Base-by-base conservation (phyloP, 2,329 filamentous ascomycete species). In the Xylariaceae sp. region DNA sequence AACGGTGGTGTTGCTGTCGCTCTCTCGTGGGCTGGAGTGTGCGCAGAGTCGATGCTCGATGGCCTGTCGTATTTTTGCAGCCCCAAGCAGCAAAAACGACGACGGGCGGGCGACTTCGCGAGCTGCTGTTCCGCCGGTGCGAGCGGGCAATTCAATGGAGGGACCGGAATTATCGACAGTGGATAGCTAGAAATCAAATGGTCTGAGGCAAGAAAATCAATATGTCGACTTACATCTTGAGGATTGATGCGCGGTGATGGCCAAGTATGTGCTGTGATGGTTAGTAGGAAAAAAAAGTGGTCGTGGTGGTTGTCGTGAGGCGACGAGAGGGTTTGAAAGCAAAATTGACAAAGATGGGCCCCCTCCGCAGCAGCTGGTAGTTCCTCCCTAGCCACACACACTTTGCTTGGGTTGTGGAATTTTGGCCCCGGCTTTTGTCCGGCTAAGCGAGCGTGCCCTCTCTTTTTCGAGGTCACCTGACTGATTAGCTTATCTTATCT, bases 221-320 rank as follows among this genome's bases (percentile, higher is more conserved):
- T 34, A 17, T 4, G 37, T 51, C 45, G 37, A 70, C 72, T 72
- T 68, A 72, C 70, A 72, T 72, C 63, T 70, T 72, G 70, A 67
- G 39, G 57, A 61, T 63, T 66, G 64, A 62, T 62, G 59, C 51
- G 57, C 60, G 60, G 56, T 65, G 69, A 71, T 70, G 70, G 68
- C 67, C 69, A 57, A 62, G 57, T 44, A 50, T 65, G 59, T 63
- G 64, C 64, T 68, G 68, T 66, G 69, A 61, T 68, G 66, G 67
- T 72, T 70, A 70, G 67, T 70, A 30, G 23, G 23, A 66, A 62
- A 51, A 64, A 60, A 13, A 57, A 60, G 60, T 58, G 60, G 62
- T 63, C 55, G 61, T 61, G 58, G 59, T 60, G 55, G 60, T 62
- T 57, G 61, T 61, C 59, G 50, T 53, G 50, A 50, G 57, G 55